Evolutionary conservation across 2,329 filamentous ascomycete species (phyloP).

Genomic region (Colletotrichum somersetense): DNA sequence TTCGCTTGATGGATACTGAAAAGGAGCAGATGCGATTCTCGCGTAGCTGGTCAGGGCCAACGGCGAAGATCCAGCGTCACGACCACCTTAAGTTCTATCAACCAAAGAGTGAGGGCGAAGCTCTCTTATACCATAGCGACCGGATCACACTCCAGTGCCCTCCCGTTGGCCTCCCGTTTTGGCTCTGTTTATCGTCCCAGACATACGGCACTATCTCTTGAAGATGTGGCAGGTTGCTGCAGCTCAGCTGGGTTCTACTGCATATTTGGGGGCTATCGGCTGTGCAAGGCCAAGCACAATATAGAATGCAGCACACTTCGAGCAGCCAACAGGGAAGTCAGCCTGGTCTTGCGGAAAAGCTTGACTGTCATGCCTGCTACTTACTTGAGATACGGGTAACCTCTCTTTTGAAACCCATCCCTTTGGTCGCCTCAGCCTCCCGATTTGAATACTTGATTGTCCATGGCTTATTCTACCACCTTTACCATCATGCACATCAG

Average conservation of each 20-base stretch:
- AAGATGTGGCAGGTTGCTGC: constrained; percentile 11
- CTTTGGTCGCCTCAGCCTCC: not conserved
- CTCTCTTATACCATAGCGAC: constrained; percentile 18
- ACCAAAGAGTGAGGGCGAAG: not conserved
- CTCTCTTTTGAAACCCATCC: not conserved
- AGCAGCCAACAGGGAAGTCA: not conserved
- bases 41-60: not conserved
- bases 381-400: not conserved
- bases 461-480: not conserved
- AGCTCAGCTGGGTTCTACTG: constrained; percentile 12
- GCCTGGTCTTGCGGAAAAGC: constrained; percentile 13
- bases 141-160: not conserved
- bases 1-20: constrained; percentile 9
- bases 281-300: constrained; percentile 21
- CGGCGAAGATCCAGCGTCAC: not conserved
- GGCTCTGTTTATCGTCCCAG: not conserved
- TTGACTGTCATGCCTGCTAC: not conserved
- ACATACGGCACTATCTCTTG: not conserved
- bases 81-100: not conserved
- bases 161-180: constrained; percentile 10
- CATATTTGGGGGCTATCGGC: constrained; percentile 27
- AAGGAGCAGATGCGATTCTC: constrained; percentile 7
- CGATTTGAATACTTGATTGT: not conserved
- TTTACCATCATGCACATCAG: not conserved
- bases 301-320: constrained; percentile 20